Evolutionary conservation across 768 basidiomycete species (phyloP).

Genomic region (Mycena haematopus): DNA sequence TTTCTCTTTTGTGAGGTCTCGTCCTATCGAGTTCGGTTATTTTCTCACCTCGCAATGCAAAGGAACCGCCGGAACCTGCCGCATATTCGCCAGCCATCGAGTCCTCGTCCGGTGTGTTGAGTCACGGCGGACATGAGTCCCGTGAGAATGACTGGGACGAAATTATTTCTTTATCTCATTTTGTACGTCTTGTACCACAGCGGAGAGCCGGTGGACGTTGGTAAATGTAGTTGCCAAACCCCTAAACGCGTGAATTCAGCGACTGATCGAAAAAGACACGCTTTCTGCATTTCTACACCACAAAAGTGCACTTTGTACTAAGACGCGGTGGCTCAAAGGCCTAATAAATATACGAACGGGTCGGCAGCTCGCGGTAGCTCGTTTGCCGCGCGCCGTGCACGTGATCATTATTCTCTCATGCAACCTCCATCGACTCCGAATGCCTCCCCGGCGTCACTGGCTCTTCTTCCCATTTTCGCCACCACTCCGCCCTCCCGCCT

Average conservation of each 20-base stretch:
- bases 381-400: too few relatives aligned
- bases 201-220: constrained; percentile 15
- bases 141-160: constrained; percentile 8
- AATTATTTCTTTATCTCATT: constrained; percentile 18
- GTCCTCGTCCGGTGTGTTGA: constrained; percentile 33
- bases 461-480: constrained; percentile 54
- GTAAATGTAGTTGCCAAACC: not conserved
- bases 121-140: constrained; percentile 27
- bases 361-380: too few relatives aligned
- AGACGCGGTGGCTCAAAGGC: too few relatives aligned
- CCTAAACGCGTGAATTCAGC: constrained; percentile 23
- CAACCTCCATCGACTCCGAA: constrained; percentile 24
- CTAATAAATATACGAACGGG: too few relatives aligned
- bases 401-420: constrained; percentile 15
- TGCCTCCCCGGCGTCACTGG: constrained; percentile 30
- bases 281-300: too few relatives aligned
- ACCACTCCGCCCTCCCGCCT: constrained; percentile 61
- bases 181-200: constrained; percentile 18
- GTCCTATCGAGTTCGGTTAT: not conserved
- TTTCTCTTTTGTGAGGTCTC: constrained; percentile 11
- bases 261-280: constrained; percentile 1
- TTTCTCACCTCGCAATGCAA: not conserved
- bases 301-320: too few relatives aligned
- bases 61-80: constrained; percentile 25
- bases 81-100: constrained; percentile 32